These are phyloP conservation scores for Fusarium nygamai DNA, from an alignment of 2,329 filamentous ascomycete genomes.

Conservation along the genomic window DNA sequence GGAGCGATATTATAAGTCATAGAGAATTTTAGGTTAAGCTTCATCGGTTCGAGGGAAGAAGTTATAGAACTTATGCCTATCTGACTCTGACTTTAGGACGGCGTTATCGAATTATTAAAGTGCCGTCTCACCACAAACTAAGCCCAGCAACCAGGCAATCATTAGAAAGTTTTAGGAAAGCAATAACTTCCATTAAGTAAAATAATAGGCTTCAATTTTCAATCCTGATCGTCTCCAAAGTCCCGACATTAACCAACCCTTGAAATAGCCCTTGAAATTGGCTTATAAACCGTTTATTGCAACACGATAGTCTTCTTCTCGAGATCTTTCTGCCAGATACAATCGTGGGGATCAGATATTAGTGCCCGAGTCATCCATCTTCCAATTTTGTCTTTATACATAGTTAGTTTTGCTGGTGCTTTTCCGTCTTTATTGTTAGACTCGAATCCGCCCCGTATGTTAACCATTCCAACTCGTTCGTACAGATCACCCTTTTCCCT, in stretches of 20 bases:
- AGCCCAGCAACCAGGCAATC: too few species aligned
- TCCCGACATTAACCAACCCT: neutral
- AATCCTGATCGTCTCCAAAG: fast-evolving
- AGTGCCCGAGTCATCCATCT: neutral
- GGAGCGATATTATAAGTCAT: neutral
- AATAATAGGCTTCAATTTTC: fast-evolving
- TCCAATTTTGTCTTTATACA: neutral
- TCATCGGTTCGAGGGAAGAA: too few species aligned
- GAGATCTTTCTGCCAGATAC: neutral
- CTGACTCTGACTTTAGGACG: too few species aligned
- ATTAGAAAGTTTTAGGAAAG: too few species aligned
- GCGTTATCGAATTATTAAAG: too few species aligned
- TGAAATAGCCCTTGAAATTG: neutral
- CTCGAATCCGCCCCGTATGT: neutral
- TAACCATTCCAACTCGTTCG: neutral
- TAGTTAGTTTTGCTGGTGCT: neutral
- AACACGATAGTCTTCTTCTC: neutral
- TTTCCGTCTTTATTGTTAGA: neutral
- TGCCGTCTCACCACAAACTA: too few species aligned
- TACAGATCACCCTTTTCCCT: neutral
- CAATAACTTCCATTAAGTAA: neutral
- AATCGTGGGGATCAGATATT: fast-evolving
- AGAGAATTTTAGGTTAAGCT: neutral
- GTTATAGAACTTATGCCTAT: too few species aligned
- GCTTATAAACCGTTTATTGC: neutral